A percentile compares a stretch with the other conserved stretches of the same genome.
phyloP scores from a whole-genome alignment of 1,284 basidiomycete species.

The Sphaerobolus stellatus region DNA sequence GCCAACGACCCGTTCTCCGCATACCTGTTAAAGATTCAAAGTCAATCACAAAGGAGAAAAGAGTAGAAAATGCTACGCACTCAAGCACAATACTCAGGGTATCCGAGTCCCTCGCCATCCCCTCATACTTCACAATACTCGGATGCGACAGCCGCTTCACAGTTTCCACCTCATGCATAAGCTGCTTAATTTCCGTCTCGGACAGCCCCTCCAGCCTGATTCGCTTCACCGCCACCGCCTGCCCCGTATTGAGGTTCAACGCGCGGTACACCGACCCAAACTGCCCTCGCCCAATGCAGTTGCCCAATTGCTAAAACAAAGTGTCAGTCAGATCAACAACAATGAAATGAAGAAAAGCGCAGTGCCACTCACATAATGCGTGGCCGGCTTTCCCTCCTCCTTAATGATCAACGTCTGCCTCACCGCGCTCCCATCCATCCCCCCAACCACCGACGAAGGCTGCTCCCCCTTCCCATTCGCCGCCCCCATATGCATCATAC shows the following conservation, averaged over 20 bases:
- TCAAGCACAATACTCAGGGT: constrained; percentile 90
- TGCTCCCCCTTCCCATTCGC: constrained; percentile 35
- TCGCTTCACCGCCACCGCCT: constrained; percentile 81
- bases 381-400: constrained; percentile 77
- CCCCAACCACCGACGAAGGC: constrained; percentile 8
- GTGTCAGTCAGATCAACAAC: constrained; percentile 12
- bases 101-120: constrained; percentile 87
- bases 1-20: constrained; percentile 93
- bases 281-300: constrained; percentile 94
- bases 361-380: constrained; percentile 73
- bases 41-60: background rate
- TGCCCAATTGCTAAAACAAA: constrained; percentile 79
- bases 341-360: constrained; percentile 1
- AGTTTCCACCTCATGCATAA: constrained; percentile 90
- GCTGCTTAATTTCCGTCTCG: constrained; percentile 40
- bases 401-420: constrained; percentile 76
- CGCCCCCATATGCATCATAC: constrained; percentile 67
- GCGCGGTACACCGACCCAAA: constrained; percentile 95
- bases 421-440: constrained; percentile 56
- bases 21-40: constrained; percentile 66
- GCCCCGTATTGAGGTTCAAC: constrained; percentile 86
- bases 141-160: constrained; percentile 88
- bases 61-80: constrained; percentile 47
- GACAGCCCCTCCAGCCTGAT: constrained; percentile 11
- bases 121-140: constrained; percentile 94